phyloP scores from a whole-genome alignment of 208 protist species.

The Porcisia deanei region DNA sequence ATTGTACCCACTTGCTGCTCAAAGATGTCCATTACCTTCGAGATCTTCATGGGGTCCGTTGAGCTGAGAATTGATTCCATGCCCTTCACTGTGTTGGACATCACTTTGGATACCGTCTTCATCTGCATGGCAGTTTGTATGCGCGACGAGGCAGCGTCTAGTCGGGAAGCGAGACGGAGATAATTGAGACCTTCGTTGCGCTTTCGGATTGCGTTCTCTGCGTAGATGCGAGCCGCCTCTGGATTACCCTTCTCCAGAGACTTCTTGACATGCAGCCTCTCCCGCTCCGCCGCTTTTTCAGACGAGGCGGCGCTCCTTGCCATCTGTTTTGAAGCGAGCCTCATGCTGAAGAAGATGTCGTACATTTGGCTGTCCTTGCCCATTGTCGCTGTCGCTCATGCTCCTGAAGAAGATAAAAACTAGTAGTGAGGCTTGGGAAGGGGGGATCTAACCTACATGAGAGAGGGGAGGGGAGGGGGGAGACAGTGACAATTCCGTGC shows the following conservation, averaged over 20 bases:
- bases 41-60: constrained; percentile 94
- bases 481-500: not conserved
- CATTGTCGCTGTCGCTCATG: constrained; percentile 25
- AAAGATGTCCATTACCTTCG: constrained; percentile 97
- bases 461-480: not conserved
- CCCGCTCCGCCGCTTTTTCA: constrained; percentile 93
- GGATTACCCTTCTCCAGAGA: constrained; percentile 97
- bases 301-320: constrained; percentile 78
- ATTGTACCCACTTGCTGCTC: constrained; percentile 96
- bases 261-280: constrained; percentile 93
- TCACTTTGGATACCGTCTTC: constrained; percentile 90
- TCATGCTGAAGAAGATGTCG: constrained; percentile 96
- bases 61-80: constrained; percentile 94
- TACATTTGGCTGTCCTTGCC: constrained; percentile 76
- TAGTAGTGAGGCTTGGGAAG: not conserved
- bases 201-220: constrained; percentile 98
- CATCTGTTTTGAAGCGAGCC: constrained; percentile 96
- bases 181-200: constrained; percentile 96
- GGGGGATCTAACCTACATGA: not conserved
- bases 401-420: not conserved
- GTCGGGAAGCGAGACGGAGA: constrained; percentile 92
- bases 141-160: constrained; percentile 95
- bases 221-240: constrained; percentile 98
- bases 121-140: constrained; percentile 95
- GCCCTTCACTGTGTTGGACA: constrained; percentile 93